Evolutionary conservation across 257 asterid species (phyloP).

Genomic region (Paulownia fortunei): DNA sequence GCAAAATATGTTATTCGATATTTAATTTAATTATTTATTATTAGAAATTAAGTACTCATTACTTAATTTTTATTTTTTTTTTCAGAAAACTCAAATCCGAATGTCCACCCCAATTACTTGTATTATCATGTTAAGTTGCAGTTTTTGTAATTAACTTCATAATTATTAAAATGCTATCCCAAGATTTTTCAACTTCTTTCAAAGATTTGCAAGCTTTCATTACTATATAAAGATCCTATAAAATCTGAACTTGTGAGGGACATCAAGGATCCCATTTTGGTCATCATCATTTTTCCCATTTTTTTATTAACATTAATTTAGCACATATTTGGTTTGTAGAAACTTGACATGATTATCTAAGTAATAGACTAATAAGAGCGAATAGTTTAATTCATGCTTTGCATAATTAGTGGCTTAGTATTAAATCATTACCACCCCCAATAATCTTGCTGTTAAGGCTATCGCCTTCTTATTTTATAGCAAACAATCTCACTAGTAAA

Average conservation of each 20-base stretch:
- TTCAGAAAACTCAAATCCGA: no score
- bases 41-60: no score
- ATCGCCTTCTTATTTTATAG: not conserved
- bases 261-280: conserved; percentile 16
- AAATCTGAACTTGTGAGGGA: conserved; percentile 19
- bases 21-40: no score
- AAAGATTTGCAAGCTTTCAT: conserved; percentile 14
- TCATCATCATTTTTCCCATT: not conserved
- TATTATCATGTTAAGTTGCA: not conserved
- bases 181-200: conserved; percentile 24
- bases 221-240: not conserved
- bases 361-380: not conserved
- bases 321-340: not conserved
- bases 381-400: no score
- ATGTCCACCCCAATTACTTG: no score
- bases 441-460: not conserved
- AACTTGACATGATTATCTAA: not conserved
- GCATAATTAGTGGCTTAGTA: not conserved
- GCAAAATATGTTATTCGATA: no score
- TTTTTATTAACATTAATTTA: not conserved
- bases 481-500: not conserved
- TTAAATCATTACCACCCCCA: not conserved
- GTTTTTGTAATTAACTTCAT: not conserved
- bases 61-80: no score
- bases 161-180: not conserved